These are phyloP conservation scores for Camellia granthamiana DNA, from an alignment of 148 eudicot species.

Conservation along the genomic window DNA sequence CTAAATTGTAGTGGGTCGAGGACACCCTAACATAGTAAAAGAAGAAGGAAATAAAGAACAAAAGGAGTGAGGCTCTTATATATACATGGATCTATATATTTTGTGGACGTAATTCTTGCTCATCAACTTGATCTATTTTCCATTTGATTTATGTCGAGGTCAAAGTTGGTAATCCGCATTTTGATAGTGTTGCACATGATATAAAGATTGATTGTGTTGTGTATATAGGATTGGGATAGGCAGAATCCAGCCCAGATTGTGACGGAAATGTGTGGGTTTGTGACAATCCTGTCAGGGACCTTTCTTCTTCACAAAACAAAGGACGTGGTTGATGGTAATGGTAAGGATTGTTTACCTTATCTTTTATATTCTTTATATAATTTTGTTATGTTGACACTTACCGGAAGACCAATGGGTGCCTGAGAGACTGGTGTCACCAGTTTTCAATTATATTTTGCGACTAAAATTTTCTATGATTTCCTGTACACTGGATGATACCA, in stretches of 20 bases:
- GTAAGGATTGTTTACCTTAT: neutral
- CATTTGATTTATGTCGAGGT: neutral
- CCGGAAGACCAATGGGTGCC: neutral
- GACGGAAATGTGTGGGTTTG: conserved; percentile 90
- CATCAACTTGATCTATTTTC: neutral
- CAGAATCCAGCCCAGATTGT: conserved; percentile 79
- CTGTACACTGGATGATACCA: neutral
- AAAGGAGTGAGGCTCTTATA: too few relatives aligned
- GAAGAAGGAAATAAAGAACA: too few relatives aligned
- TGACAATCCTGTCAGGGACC: conserved; percentile 82
- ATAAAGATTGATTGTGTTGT: neutral
- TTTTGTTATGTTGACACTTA: neutral
- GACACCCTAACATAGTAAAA: too few relatives aligned
- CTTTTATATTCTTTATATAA: neutral
- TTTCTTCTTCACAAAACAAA: conserved; percentile 91
- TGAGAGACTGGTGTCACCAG: neutral
- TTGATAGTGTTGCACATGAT: neutral
- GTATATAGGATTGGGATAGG: conserved; percentile 77
- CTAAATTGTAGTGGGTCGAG: too few relatives aligned
- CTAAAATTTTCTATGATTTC: neutral
- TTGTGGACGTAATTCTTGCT: neutral
- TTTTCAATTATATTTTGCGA: neutral
- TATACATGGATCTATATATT: neutral
- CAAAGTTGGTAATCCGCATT: neutral
- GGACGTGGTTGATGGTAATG: conserved; percentile 62